Evolutionary conservation across 768 basidiomycete species (phyloP), one percentile per base, ranked within the genome.

Genomic region (Lactarius tabidus): DNA sequence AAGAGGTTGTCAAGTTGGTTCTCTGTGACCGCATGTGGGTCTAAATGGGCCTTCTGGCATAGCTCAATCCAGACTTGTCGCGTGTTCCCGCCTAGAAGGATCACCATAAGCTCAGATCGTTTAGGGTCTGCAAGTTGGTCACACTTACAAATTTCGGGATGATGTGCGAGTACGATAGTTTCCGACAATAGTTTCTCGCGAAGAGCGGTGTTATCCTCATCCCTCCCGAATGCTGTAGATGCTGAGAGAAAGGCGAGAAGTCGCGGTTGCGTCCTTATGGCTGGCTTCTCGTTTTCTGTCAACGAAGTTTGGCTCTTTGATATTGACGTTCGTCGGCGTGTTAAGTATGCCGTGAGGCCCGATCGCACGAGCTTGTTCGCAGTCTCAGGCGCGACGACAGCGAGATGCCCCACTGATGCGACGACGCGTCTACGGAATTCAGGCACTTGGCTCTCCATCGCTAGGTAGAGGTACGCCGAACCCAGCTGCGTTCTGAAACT

Each of bases 41-140:
- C 91, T 5, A 82, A 71, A 2, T 78, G 73, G 0, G 89, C 86
- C 64, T 81, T 83, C 69, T 91, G 91, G 62, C 89, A 91, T 6
- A 91, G 68, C 62, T 93, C 90, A 64, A 95, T 89, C 94, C 94
- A 97, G 1, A 71, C 71, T 69, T 85, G 86, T 20, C 85, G 81
- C 10, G 82, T 80, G 18, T 78, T 74, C 26, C 78, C 80, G 67
- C 79, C 84, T 84, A 62, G 3, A 35, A 33, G 4, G 6, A 31
- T 3, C 28, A 65, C 15, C 31, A 26, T 31, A 28, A 62, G 31
- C 9, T 51, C 51, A 33, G 31, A 33, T 56, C 31, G 36, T 35
- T 43, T 33, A 18, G 52, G 10, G 54, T 31, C 31, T 57, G 5
- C 55, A 33, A 36, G 54, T 20, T 20, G 12, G 45, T 52, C 62